phyloP scores from a whole-genome alignment of 106 monocot genomes.

The Agapanthus africanus region DNA sequence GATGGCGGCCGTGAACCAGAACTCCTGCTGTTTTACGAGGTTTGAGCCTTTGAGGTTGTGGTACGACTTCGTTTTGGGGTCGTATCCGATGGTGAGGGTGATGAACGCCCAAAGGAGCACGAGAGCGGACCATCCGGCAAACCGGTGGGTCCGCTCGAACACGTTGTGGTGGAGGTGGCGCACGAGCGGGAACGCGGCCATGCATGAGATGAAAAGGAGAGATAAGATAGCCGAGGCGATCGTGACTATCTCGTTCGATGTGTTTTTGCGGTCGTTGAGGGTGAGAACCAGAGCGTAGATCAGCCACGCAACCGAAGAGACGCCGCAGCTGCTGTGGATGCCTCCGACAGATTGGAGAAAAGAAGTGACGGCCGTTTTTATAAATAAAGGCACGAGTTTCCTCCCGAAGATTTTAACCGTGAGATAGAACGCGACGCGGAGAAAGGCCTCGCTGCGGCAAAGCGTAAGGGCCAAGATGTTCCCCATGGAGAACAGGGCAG shows the following conservation, averaged over 20 bases:
- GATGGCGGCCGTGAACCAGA: slow-evolving; percentile 36
- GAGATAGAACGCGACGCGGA: slow-evolving; percentile 44
- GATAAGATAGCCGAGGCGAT: slow-evolving; percentile 36
- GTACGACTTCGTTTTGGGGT: slow-evolving; percentile 32
- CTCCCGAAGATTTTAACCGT: slow-evolving; percentile 23
- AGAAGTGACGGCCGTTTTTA: slow-evolving; percentile 40
- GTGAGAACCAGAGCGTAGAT: slow-evolving; percentile 32
- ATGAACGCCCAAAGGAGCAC: slow-evolving; percentile 50
- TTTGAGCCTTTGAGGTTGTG: slow-evolving; percentile 9
- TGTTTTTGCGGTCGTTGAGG: slow-evolving; percentile 4
- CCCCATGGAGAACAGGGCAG: slow-evolving; percentile 35
- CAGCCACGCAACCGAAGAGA: slow-evolving; percentile 55
- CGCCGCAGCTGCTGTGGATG: slow-evolving; percentile 54
- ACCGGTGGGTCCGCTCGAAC: slow-evolving; percentile 56
- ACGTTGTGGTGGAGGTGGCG: slow-evolving; percentile 75
- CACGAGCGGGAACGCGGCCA: slow-evolving; percentile 35
- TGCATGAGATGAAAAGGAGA: slow-evolving; percentile 34
- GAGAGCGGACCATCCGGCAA: slow-evolving; percentile 60
- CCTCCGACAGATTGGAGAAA: slow-evolving; percentile 58
- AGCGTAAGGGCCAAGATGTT: slow-evolving; percentile 60
- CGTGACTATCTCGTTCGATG: slow-evolving; percentile 19
- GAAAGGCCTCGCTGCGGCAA: slow-evolving; percentile 51
- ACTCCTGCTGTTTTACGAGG: slow-evolving; percentile 25
- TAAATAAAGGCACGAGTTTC: slow-evolving; percentile 26
- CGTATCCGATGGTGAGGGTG: slow-evolving; percentile 36